These are phyloP conservation scores for Cyanidioschyzon merolae DNA, from an alignment of 23 red algal genomes.

Conservation along the genomic window DNA sequence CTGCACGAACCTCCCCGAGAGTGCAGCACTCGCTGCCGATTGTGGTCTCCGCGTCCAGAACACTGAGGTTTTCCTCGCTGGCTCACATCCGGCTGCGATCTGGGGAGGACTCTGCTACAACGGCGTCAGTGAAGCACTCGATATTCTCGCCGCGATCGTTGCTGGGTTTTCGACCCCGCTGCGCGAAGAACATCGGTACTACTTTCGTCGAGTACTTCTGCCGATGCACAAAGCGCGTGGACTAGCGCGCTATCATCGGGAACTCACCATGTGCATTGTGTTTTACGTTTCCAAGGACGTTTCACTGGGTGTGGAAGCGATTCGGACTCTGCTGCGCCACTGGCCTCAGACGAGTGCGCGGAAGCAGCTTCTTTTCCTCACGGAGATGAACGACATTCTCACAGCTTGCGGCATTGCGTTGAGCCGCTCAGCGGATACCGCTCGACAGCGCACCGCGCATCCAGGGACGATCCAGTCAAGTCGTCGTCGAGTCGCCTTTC, in stretches of 20 bases:
- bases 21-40: not conserved
- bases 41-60: not conserved
- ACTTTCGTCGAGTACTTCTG: constrained; percentile 18
- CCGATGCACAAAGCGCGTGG: constrained; percentile 26
- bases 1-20: not conserved
- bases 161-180: constrained; percentile 23
- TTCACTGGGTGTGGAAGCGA: constrained; percentile 18
- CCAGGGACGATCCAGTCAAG: not conserved
- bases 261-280: constrained; percentile 20
- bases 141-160: constrained; percentile 21
- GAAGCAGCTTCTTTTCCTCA: constrained; percentile 24
- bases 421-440: not conserved
- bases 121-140: constrained; percentile 20
- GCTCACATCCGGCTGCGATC: not conserved
- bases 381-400: constrained; percentile 23
- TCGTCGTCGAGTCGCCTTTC: not conserved
- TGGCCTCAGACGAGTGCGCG: constrained; percentile 24
- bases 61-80: not conserved
- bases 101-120: not conserved
- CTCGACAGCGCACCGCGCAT: not conserved
- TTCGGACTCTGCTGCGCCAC: constrained; percentile 14
- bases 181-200: constrained; percentile 4
- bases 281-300: constrained; percentile 26
- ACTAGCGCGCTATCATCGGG: constrained; percentile 21
- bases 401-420: not conserved